These are phyloP conservation scores for Licmophora abbreviata DNA, from an alignment of 108 stramenopile species.

Conservation along the genomic window DNA sequence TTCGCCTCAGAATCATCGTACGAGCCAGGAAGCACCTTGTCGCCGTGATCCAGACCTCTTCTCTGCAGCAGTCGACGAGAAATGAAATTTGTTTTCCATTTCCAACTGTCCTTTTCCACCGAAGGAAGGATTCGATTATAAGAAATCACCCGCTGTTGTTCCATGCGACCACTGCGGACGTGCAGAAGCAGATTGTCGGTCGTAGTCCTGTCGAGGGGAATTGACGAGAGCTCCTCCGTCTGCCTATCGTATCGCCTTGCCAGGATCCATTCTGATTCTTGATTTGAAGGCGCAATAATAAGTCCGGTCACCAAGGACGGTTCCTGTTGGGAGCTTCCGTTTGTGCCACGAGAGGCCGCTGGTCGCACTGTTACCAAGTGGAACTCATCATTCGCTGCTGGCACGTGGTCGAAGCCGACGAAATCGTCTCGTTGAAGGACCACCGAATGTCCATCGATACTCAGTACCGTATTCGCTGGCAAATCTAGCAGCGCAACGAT, in stretches of 20 bases:
- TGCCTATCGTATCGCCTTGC: conserved; percentile 48
- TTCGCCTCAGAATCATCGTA: conserved; percentile 12
- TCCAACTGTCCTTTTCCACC: conserved; percentile 12
- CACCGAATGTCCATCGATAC: conserved; percentile 33
- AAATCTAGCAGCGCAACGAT: conserved; percentile 26
- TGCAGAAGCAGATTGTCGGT: conserved; percentile 31
- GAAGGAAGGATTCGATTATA: conserved; percentile 42
- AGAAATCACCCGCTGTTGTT: conserved; percentile 19
- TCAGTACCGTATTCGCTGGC: conserved; percentile 23
- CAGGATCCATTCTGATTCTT: conserved; percentile 32
- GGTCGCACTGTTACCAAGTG: conserved; percentile 30
- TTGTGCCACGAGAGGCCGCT: background rate
- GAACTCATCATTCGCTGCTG: conserved; percentile 10
- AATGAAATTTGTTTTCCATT: conserved; percentile 16
- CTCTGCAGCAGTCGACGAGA: background rate
- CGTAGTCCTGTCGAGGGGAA: conserved; percentile 41
- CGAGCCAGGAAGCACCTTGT: conserved; percentile 60
- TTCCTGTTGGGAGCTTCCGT: background rate
- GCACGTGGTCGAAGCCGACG: conserved; percentile 26
- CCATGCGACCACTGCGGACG: conserved; percentile 13
- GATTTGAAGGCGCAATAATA: background rate
- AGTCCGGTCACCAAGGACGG: background rate
- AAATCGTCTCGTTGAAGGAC: conserved; percentile 39
- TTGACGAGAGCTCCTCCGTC: conserved; percentile 68
- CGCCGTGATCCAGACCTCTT: conserved; percentile 25